phyloP scores from a whole-genome alignment of 1,284 basidiomycete species.

The Apiotrichum porosum region DNA sequence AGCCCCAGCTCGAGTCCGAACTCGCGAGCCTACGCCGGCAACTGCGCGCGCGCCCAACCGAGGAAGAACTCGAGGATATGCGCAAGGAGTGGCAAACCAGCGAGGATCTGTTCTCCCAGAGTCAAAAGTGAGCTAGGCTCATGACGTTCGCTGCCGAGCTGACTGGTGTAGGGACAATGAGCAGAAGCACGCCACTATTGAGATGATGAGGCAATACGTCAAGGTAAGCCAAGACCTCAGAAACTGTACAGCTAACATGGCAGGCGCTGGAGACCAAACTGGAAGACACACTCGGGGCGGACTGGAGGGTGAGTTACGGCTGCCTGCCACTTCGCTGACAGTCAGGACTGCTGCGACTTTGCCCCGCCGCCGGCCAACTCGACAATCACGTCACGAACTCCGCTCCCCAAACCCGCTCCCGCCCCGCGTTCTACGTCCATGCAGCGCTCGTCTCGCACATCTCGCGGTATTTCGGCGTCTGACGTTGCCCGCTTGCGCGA shows the following conservation, averaged over 20 bases:
- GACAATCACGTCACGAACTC: slow-evolving; percentile 19
- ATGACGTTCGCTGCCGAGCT: neutral
- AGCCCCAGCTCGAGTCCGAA: slow-evolving; percentile 4
- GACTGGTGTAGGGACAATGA: slow-evolving; percentile 39
- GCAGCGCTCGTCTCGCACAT: slow-evolving; percentile 2
- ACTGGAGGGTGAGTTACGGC: slow-evolving; percentile 26
- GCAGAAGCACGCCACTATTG: slow-evolving; percentile 30
- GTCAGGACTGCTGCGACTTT: slow-evolving; percentile 3
- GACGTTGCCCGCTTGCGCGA: neutral
- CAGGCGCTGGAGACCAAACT: slow-evolving; percentile 33
- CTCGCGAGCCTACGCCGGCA: slow-evolving; percentile 5
- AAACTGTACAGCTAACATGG: neutral
- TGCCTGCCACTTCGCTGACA: too few relatives aligned
- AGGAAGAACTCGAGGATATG: slow-evolving; percentile 15
- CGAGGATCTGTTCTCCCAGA: slow-evolving; percentile 28
- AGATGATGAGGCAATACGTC: slow-evolving; percentile 30
- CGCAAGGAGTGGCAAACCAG: slow-evolving; percentile 23
- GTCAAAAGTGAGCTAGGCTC: slow-evolving; percentile 23
- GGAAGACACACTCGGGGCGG: slow-evolving; percentile 19
- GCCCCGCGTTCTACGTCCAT: neutral
- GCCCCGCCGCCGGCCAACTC: slow-evolving; percentile 10
- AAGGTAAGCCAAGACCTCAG: slow-evolving; percentile 19
- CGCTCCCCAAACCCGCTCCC: slow-evolving; percentile 22
- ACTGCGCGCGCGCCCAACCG: slow-evolving; percentile 8
- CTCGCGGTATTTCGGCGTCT: neutral